Percentiles rank a stretch among this genome's conserved stretches.
phyloP scores from a whole-genome alignment of 768 basidiomycete genomes.

The Trametes gibbosa region DNA sequence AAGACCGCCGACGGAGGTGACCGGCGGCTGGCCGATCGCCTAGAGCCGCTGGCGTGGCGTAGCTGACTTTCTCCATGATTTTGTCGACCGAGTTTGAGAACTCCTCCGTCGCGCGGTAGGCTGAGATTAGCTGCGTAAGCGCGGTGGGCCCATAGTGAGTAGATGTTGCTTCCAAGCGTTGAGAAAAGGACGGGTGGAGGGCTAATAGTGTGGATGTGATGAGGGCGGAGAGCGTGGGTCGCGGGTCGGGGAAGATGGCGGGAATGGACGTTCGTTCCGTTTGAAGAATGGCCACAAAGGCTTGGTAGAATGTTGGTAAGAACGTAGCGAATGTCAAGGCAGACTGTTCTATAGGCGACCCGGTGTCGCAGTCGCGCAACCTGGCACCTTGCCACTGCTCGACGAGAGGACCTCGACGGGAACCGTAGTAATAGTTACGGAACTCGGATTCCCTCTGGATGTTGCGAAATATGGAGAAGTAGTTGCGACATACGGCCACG shows the following conservation, averaged over 20 bases:
- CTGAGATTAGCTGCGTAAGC: conserved; percentile 67
- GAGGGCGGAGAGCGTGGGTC: conserved; percentile 71
- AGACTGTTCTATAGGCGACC: conserved; percentile 18
- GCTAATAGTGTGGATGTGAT: conserved; percentile 78
- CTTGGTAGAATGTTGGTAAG: conserved; percentile 71
- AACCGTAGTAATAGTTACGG: conserved; percentile 90
- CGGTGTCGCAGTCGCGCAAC: conserved; percentile 51
- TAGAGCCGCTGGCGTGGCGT: conserved; percentile 34
- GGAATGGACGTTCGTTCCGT: conserved; percentile 73
- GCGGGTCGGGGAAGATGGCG: conserved; percentile 85
- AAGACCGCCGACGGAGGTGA: conserved; percentile 22
- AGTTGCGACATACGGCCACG: conserved; percentile 66
- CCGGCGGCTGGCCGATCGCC: conserved; percentile 10
- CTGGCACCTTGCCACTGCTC: conserved; percentile 64
- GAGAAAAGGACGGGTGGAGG: conserved; percentile 77
- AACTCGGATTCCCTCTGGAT: conserved; percentile 94
- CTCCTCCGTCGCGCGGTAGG: conserved; percentile 76
- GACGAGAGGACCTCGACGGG: conserved; percentile 63
- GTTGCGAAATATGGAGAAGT: conserved; percentile 83
- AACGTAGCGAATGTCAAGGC: conserved; percentile 58
- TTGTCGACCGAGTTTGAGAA: conserved; percentile 74
- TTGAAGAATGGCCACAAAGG: conserved; percentile 62
- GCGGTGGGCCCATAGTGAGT: conserved; percentile 60
- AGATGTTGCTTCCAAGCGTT: conserved; percentile 72
- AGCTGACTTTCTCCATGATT: conserved; percentile 65